Conservation (phyloP, 306 rosid genomes). For the Trifolium fragiferum region DNA sequence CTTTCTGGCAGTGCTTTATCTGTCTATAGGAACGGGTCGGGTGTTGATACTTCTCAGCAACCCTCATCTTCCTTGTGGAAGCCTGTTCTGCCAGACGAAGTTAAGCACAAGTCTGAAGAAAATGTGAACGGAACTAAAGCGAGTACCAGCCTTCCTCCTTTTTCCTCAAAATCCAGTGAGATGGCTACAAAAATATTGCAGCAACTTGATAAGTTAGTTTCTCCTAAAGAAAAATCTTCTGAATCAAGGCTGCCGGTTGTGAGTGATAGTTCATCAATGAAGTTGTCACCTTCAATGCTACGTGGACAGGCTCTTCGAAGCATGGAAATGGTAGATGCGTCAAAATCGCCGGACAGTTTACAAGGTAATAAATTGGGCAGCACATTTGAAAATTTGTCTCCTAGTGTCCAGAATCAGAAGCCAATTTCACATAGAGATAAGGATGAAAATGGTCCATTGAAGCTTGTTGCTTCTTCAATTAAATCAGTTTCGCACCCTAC, state of each 20-base stretch:
- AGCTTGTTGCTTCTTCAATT: constrained; percentile 45
- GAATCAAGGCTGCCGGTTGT: constrained; percentile 48
- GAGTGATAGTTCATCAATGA: constrained; percentile 63
- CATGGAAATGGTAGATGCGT: constrained; percentile 76
- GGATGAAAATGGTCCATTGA: constrained; percentile 57
- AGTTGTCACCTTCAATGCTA: constrained; percentile 81
- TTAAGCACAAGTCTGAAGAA: constrained; percentile 50
- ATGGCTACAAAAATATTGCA: constrained; percentile 80
- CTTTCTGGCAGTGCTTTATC: constrained; percentile 57
- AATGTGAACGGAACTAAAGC: constrained; percentile 51
- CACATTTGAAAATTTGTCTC: constrained; percentile 36
- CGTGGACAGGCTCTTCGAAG: constrained; percentile 84
- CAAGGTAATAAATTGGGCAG: constrained; percentile 42
- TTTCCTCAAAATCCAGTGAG: constrained; percentile 74
- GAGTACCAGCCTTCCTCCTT: constrained; percentile 47
- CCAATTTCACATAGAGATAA: constrained; percentile 49
- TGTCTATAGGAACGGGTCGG: constrained; percentile 45
- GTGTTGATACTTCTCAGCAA: constrained; percentile 49
- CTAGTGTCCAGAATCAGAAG: constrained; percentile 45
- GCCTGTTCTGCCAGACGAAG: constrained; percentile 48
- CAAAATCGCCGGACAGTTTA: constrained; percentile 55
- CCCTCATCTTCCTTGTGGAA: constrained; percentile 54
- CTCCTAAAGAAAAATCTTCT: constrained; percentile 71
- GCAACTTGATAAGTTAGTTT: constrained; percentile 79
- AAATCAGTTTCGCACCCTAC: constrained; percentile 48